A percentile compares a stretch with the other conserved stretches of the same genome.
These are phyloP conservation scores for Candida ficus DNA, from an alignment of 805 yeast genomes.

Conservation along the genomic window DNA sequence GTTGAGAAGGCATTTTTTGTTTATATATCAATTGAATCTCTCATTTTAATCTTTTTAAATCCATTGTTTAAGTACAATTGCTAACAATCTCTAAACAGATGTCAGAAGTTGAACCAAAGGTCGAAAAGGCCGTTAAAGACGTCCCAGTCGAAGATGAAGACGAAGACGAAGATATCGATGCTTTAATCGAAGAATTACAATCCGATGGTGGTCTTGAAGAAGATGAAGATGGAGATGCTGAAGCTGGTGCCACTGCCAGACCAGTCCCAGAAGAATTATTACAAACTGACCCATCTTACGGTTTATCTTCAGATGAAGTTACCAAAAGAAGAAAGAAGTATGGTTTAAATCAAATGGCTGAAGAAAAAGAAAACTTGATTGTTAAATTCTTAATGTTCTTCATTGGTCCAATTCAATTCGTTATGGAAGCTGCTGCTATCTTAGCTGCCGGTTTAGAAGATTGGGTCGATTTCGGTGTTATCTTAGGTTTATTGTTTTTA, in stretches of 20 bases:
- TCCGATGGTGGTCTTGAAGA: conserved; percentile 47
- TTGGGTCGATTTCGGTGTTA: conserved; percentile 99
- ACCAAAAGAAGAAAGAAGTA: conserved; percentile 80
- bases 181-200: conserved; percentile 74
- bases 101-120: conserved; percentile 42
- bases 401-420: conserved; percentile 95
- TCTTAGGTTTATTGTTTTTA: conserved; percentile 77
- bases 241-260: conserved; percentile 56
- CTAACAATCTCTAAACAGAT: conserved; percentile 12
- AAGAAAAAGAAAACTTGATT: conserved; percentile 75
- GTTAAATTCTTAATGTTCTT: conserved; percentile 82
- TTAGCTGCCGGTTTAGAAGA: conserved; percentile 95
- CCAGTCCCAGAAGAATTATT: conserved; percentile 83
- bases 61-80: neutral
- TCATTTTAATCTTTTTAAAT: neutral
- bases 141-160: conserved; percentile 49
- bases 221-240: conserved; percentile 41
- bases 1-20: neutral
- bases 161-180: conserved; percentile 66
- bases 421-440: conserved; percentile 95
- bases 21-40: neutral
- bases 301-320: conserved; percentile 78
- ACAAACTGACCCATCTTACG: conserved; percentile 73
- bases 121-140: conserved; percentile 45
- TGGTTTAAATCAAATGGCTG: conserved; percentile 88